A percentile compares a stretch with the other conserved stretches of the same genome.
These are phyloP conservation scores for Discostella stelligeroides DNA, from an alignment of 108 stramenopile species.

Conservation along the genomic window DNA sequence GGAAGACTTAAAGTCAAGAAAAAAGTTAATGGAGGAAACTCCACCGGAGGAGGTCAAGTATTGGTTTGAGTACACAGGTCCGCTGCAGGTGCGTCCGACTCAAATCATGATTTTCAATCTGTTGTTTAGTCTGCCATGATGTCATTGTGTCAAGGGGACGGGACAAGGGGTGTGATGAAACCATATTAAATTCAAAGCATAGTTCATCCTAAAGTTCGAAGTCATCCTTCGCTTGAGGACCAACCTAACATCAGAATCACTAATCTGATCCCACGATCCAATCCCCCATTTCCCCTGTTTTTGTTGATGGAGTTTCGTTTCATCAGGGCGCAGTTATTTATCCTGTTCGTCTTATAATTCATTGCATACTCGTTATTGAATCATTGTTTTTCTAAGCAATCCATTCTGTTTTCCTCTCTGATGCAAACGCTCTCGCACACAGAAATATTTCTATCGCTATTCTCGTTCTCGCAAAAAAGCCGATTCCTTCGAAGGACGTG, in stretches of 20 bases:
- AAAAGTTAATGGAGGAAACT: slow-evolving; percentile 83
- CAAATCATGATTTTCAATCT: not conserved
- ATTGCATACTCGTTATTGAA: no score
- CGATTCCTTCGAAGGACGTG: slow-evolving; percentile 88
- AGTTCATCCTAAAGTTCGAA: slow-evolving; percentile 67
- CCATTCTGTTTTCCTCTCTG: no score
- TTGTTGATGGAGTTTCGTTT: not conserved
- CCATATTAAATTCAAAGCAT: slow-evolving; percentile 49
- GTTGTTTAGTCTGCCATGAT: slow-evolving; percentile 1
- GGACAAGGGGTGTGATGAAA: slow-evolving; percentile 45
- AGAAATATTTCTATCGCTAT: slow-evolving; percentile 92
- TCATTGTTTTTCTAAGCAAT: no score
- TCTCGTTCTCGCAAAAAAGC: slow-evolving; percentile 83
- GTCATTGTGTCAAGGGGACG: not conserved
- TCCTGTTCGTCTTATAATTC: no score
- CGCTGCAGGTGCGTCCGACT: slow-evolving; percentile 71
- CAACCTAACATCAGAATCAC: slow-evolving; percentile 55
- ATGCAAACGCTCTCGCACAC: not conserved
- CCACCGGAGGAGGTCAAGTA: slow-evolving; percentile 90
- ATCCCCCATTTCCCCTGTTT: not conserved
- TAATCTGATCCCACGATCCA: slow-evolving; percentile 54
- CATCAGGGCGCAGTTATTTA: not conserved
- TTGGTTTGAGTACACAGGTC: slow-evolving; percentile 91
- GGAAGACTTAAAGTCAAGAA: slow-evolving; percentile 71
- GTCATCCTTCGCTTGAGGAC: slow-evolving; percentile 72